Conservation (phyloP, 352 stramenopile genomes). For the Aphanomyces stellatus region DNA sequence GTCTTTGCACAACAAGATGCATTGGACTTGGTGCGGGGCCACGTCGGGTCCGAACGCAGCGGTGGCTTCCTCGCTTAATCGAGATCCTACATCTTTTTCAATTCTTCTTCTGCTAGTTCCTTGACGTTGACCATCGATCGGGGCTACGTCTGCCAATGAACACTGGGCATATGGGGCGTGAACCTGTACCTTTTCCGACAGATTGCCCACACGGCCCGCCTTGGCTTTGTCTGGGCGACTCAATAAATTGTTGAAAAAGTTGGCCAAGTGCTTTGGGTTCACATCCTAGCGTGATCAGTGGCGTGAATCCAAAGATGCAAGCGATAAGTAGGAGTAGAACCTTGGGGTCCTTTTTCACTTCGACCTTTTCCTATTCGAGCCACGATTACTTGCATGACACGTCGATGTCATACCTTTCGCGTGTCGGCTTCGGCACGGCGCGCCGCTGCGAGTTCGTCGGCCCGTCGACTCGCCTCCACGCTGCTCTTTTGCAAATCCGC, state of each 20-base stretch:
- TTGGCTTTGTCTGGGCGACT: conserved; percentile 76
- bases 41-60: conserved; percentile 47
- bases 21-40: conserved; percentile 34
- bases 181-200: too few species aligned
- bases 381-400: not conserved
- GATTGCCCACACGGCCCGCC: conserved; percentile 20
- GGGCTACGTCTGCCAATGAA: too few species aligned
- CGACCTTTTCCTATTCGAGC: conserved; percentile 8
- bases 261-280: conserved; percentile 75
- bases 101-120: conserved; percentile 14
- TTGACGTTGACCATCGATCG: not conserved
- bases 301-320: not conserved
- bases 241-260: conserved; percentile 84
- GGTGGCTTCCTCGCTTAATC: conserved; percentile 54
- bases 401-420: conserved; percentile 23
- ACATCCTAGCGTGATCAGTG: conserved; percentile 31
- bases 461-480: conserved; percentile 74
- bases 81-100: conserved; percentile 11
- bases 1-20: conserved; percentile 43
- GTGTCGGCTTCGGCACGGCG: conserved; percentile 60
- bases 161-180: too few species aligned
- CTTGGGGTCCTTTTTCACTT: conserved; percentile 10
- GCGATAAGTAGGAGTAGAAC: not conserved
- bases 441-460: conserved; percentile 53
- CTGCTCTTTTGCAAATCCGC: conserved; percentile 80